Evolutionary conservation across 177 flowering plant species (phyloP).

Genomic region (Vitis hybrid): DNA sequence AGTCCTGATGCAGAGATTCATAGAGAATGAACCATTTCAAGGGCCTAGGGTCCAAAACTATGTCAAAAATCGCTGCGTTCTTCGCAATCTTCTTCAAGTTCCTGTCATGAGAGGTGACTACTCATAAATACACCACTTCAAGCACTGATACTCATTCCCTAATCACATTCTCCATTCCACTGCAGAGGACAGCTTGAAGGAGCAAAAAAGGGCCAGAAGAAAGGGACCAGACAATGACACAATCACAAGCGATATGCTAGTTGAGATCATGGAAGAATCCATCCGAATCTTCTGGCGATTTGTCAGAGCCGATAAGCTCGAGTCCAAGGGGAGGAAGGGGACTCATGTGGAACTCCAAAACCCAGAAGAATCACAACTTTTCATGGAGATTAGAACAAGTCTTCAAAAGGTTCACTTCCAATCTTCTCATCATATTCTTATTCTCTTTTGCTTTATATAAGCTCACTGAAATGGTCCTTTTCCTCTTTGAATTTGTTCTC

Average conservation of each 20-base stretch:
- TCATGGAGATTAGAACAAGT: conserved; percentile 20
- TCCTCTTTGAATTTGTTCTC: no score
- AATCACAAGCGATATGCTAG: conserved; percentile 36
- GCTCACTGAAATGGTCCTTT: neutral
- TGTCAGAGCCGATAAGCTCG: conserved; percentile 37
- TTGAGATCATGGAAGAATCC: conserved; percentile 50
- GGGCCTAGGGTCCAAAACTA: conserved; percentile 49
- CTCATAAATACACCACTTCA: neutral
- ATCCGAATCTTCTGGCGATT: conserved; percentile 47
- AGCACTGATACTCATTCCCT: no score
- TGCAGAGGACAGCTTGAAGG: conserved; percentile 37
- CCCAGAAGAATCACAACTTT: conserved; percentile 30
- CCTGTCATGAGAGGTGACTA: conserved; percentile 48
- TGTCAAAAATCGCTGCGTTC: conserved; percentile 32
- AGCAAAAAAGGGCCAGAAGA: conserved; percentile 23
- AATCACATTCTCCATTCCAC: neutral
- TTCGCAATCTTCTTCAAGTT: conserved; percentile 52
- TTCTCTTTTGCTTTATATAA: neutral
- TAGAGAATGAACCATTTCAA: conserved; percentile 45
- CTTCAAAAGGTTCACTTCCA: conserved; percentile 36
- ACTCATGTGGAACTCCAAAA: conserved; percentile 27
- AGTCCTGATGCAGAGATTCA: conserved; percentile 45
- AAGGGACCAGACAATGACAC: conserved; percentile 16
- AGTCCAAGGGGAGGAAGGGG: conserved; percentile 10
- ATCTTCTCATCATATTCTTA: neutral